Evolutionary conservation across 768 basidiomycete genomes (phyloP), one percentile per base, ranked within the genome.

Genomic region (Leccinum sublutescens): DNA sequence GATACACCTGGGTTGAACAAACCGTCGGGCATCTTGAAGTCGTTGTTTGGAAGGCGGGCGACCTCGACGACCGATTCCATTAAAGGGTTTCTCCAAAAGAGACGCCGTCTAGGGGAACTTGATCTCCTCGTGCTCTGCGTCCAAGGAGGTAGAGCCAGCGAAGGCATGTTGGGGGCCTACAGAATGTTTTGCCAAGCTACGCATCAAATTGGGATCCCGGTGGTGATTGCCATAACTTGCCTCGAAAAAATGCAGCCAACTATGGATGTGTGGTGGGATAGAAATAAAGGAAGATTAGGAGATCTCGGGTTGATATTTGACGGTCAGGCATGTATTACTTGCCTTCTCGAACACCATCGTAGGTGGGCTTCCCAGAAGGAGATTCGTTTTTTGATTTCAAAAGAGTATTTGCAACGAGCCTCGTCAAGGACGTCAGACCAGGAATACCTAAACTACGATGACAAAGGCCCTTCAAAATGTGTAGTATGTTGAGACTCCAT

Each of bases 171-270:
- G 2, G 55, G n/a, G 1, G 55, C 54, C 5, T 73, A 74, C 57
- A 63, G 49, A 6, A 48, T 6, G 0, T 76, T 79, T 52, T 64
- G 70, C 27, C 61, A 66, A 17, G 58, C 75, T 4, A 71, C 77
- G 7, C 76, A 77, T 55, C 67, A 54, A 34, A 36, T 66, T 9
- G 55, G 65, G 21, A 71, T 73, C n/a, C 78, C 79, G 1, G 72
- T 76, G 47, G 68, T 76, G 12, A 54, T 80, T 9, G 76, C 63
- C 6, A 50, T 79, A 17, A 80, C 77, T 12, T 70, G 75, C 45
- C 68, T 80, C 5, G 79, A 79, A 59, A 59, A 59, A 29, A 25
- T n/a, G 17, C 64, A 67, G 29, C 64, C 64, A 17, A 53, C 60
- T 1, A 74, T 75, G 73, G 75, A 75, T 0, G 21, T 52, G 2